A percentile compares a stretch with the other conserved stretches of the same genome.
These are phyloP conservation scores for Scutellaria barbata DNA, from an alignment of 257 asterid genomes.

Conservation along the genomic window DNA sequence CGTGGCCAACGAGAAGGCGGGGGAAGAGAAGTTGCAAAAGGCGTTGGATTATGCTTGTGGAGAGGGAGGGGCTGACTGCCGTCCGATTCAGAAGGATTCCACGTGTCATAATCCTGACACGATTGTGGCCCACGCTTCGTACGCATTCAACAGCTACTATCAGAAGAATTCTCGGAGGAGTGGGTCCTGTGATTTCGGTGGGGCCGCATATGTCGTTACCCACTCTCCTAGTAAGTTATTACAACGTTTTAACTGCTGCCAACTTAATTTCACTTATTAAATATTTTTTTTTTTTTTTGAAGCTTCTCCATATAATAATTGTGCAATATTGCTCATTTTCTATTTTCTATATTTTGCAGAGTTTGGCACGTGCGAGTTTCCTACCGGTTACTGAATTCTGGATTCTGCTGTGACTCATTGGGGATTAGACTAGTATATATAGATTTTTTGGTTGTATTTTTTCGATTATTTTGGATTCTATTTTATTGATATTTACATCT, in stretches of 20 bases:
- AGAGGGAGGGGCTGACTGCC: conserved; percentile 84
- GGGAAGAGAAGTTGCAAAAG: conserved; percentile 48
- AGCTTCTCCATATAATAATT: background rate
- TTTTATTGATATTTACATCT: too few species aligned
- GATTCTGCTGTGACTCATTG: background rate
- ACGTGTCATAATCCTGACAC: conserved; percentile 73
- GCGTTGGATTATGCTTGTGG: conserved; percentile 88
- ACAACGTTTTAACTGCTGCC: conserved; percentile 8
- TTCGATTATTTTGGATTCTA: too few species aligned
- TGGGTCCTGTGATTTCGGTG: conserved; percentile 79
- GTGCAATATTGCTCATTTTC: background rate
- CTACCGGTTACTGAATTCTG: conserved; percentile 44
- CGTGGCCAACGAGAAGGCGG: conserved; percentile 65
- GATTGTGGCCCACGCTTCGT: conserved; percentile 79
- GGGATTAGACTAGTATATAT: too few species aligned
- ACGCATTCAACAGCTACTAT: conserved; percentile 86
- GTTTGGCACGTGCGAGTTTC: conserved; percentile 59
- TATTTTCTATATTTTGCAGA: conserved; percentile 37
- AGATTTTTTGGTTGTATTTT: too few species aligned
- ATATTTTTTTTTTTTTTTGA: background rate
- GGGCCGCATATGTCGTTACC: conserved; percentile 73
- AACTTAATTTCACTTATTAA: background rate
- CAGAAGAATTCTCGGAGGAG: conserved; percentile 68
- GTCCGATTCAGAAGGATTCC: conserved; percentile 68
- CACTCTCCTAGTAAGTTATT: conserved; percentile 73